Base-by-base conservation (phyloP, 164 flowering plant genomes). In the Taxillus chinensis region DNA sequence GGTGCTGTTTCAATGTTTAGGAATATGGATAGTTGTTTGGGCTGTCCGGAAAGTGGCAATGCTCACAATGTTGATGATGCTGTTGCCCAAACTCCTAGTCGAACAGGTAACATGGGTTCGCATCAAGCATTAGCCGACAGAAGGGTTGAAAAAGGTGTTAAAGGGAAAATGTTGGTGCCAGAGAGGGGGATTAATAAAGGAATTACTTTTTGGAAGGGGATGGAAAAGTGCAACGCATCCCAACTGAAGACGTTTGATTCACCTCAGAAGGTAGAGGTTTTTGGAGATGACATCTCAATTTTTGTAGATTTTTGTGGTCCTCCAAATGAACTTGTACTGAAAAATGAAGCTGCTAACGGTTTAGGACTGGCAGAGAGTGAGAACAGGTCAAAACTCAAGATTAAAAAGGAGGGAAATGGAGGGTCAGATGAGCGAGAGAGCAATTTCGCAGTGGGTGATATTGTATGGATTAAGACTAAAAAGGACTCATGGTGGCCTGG, bases 401-500 rank as follows among this genome's bases (percentile, higher is more conserved):
- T 6, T 37, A 27, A 48, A 3, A 45, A 46, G 11, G 42, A 50
- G 15, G 43, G 42, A 49, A 55, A 48, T n/a, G 59, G 11, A 38
- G 39, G 8, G 1, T 41, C 8, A 56, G 63, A 52, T 63, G 5
- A 45, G 53, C 41, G 15, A n/a, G 62, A 57, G 2, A 27, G 40
- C 42, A 52, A 17, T n/a, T 73, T 68, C 57, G 13, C 53, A 14
- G 62, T 57, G n/a, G 75, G 77, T 51, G 85, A 85, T 72, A 55
- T 83, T 52, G 85, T 85, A 8, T 85, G 90, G 90, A 72, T 74
- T 5, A 75, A 71, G 64, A 78, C 83, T 15, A 80, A 79, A 62
- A 76, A 51, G 60, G 72, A 73, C 48, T 75, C 78, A 11, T 84
- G 89, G 85, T 84, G 86, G 89, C 89, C 89, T 10, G 89, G 85